Base-by-base conservation (phyloP, 352 stramenopile species). In the Aphanomyces cochlioides region DNA sequence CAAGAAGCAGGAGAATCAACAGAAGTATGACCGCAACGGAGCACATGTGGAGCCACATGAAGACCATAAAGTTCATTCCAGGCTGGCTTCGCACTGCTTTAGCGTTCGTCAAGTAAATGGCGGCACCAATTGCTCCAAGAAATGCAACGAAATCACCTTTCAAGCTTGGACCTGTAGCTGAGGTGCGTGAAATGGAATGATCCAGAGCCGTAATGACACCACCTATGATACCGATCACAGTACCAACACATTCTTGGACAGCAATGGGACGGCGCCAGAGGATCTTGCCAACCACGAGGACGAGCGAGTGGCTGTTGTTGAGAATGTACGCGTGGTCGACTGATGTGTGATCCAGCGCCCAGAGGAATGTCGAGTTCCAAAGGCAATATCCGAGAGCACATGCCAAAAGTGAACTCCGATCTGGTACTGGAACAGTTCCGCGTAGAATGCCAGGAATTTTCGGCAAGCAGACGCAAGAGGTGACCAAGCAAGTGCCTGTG, bases 261-360 rank as follows among this genome's bases (percentile, higher is more conserved):
- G 85, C 88, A 15, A 95, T 80, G 56, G 83, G 83, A 36, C 85
- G 75, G 0, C 84, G 83, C 12, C 91, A 74, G 0, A 88, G 39
- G 12, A 94, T 64, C 4, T 84, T 82, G 0, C 84, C 81, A 4
- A 92, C 70, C 19, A 94, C 81, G 77, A 95, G 89, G 28, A 93
- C 77, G 57, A 93, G 73, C 67, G 85, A 93, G 71, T 93, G 87
- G 66, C 84, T 91, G 66, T 93, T 95, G 77, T 95, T 93, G 79
- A 93, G 92, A 70, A 93, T 92, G 65, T 91, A 93, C 66, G 84
- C 87, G 70, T 92, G 85, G 56, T 85, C 81, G 67, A 91, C 89
- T 6, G 85, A 93, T 54, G 87, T 93, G 73, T 88, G 82, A 43
- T 77, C 79, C 15, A 95, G 72, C 12, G 87, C 79, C 82, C 84